A percentile compares a stretch with the other conserved stretches of the same genome.
phyloP scores from a whole-genome alignment of 192 early-diverging fungal species.

The Coemansia sp. region DNA sequence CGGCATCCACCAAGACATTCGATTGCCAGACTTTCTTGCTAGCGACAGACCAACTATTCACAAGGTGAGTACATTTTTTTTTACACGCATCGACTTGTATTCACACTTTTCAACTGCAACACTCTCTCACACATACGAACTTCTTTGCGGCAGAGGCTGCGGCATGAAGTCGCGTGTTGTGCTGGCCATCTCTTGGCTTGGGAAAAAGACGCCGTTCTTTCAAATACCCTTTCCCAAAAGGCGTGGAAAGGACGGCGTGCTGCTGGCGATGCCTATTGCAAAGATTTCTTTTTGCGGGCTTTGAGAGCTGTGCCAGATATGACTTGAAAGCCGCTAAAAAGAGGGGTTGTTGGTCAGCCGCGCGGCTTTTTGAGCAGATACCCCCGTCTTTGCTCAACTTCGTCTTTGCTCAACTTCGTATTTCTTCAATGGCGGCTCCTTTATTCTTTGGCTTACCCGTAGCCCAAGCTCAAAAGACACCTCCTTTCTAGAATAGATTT shows the following conservation, averaged over 20 bases:
- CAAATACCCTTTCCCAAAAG: not conserved
- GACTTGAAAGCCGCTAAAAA: not conserved
- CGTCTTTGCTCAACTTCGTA: not conserved
- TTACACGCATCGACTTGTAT: not conserved
- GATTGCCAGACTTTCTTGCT: not conserved
- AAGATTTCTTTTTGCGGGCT: not conserved
- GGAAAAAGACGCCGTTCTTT: not conserved
- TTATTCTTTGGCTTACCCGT: not conserved
- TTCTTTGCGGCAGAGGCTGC: not conserved
- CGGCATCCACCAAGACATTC: not conserved
- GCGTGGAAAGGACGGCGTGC: not conserved
- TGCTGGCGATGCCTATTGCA: not conserved
- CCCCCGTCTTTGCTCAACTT: not conserved
- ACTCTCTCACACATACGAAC: not conserved
- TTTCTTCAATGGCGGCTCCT: slow-evolving; percentile 1
- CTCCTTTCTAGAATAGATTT: not conserved
- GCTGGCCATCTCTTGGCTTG: not conserved
- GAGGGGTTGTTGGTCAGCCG: not conserved
- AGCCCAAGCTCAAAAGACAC: slow-evolving; percentile 8
- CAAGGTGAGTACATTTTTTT: not conserved
- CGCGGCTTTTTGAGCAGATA: not conserved
- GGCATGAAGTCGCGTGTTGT: too few relatives aligned
- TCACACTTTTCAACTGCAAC: not conserved
- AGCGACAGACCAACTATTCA: not conserved
- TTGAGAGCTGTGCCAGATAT: not conserved